A percentile compares a stretch with the other conserved stretches of the same genome.
Conservation (phyloP, 2,329 filamentous ascomycete genomes). For the Cladosporium sp. region DNA sequence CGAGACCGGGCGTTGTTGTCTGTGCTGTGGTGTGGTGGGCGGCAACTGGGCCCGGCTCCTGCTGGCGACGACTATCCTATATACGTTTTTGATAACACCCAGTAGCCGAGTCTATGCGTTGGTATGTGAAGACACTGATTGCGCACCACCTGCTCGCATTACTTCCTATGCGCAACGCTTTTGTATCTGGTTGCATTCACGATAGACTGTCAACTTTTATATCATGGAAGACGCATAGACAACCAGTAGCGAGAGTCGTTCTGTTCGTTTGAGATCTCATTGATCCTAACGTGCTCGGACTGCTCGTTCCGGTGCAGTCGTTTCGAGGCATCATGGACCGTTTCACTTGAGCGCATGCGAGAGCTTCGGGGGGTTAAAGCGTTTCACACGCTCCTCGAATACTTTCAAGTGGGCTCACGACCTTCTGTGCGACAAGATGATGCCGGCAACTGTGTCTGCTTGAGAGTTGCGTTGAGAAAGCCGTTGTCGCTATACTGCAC, state of each 20-base stretch:
- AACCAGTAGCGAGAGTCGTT: background rate
- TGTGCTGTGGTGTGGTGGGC: background rate
- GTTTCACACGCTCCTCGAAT: background rate
- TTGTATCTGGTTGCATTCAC: too few relatives aligned
- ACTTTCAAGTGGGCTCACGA: background rate
- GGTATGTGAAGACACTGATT: too few relatives aligned
- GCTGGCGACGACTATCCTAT: background rate
- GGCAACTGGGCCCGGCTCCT: background rate
- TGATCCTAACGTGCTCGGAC: background rate
- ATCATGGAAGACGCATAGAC: background rate
- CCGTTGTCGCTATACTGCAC: background rate
- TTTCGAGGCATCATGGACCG: background rate
- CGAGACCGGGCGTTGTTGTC: background rate
- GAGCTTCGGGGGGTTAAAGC: background rate
- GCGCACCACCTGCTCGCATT: background rate
- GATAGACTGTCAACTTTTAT: too few relatives aligned
- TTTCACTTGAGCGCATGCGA: background rate
- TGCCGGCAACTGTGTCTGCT: background rate
- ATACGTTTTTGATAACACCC: background rate
- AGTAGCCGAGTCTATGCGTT: background rate
- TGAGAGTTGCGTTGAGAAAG: background rate
- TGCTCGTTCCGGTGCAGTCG: background rate
- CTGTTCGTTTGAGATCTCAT: background rate
- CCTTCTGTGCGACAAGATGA: background rate
- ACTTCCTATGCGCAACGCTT: background rate